phyloP scores from a whole-genome alignment of 1,284 basidiomycete species.

The Pterulicium gracile region DNA sequence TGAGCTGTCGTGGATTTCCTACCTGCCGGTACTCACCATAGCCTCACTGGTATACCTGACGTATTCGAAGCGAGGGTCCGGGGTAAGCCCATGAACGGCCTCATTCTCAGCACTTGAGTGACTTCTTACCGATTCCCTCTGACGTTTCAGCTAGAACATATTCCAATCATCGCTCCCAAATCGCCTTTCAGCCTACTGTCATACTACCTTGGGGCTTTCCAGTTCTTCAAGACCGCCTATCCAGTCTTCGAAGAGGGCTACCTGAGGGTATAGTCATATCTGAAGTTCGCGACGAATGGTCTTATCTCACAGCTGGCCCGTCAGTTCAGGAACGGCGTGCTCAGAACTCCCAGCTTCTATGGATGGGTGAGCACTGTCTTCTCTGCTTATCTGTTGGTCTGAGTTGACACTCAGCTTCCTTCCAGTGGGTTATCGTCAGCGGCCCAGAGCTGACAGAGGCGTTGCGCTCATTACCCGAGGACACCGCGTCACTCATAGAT shows the following conservation, averaged over 20 bases:
- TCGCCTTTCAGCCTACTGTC: conserved; percentile 2
- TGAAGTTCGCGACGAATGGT: not conserved
- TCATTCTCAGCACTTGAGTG: not conserved
- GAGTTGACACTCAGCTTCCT: not conserved
- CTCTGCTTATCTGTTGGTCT: too few species aligned
- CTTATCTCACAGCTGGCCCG: not conserved
- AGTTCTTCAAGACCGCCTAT: not conserved
- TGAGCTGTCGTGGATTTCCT: too few species aligned
- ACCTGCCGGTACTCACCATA: too few species aligned
- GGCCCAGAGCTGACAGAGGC: conserved; percentile 24
- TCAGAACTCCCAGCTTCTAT: conserved; percentile 6
- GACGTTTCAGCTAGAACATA: not conserved
- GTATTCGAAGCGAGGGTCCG: not conserved
- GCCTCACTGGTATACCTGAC: not conserved
- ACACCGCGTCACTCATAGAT: conserved; percentile 23
- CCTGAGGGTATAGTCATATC: conserved; percentile 3
- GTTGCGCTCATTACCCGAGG: conserved; percentile 24
- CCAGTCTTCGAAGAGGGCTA: conserved; percentile 6
- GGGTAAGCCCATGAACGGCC: not conserved
- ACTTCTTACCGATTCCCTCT: not conserved
- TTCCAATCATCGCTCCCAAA: not conserved
- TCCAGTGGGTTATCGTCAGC: conserved; percentile 17
- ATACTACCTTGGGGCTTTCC: conserved; percentile 1
- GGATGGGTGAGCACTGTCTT: conserved; percentile 3
- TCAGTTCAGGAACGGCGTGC: conserved; percentile 5